Conservation (phyloP, 208 protist species). For the Eutreptiella sp. region DNA sequence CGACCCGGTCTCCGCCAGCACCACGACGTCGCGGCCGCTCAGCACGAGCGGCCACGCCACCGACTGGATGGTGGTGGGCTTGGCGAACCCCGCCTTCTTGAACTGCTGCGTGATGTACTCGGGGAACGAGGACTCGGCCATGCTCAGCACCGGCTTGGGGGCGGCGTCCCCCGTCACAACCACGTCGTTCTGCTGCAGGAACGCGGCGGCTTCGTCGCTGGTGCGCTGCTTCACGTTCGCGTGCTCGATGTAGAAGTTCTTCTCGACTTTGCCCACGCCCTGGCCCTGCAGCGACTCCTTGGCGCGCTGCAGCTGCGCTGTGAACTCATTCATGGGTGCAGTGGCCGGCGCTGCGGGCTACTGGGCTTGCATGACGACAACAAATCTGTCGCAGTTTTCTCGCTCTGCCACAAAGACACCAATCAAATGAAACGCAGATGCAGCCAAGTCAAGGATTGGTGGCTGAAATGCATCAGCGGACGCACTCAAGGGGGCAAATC, state of each 20-base stretch:
- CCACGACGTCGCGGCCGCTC: slow-evolving; percentile 72
- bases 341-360: too few relatives aligned
- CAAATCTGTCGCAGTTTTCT: too few relatives aligned
- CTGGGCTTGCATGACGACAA: too few relatives aligned
- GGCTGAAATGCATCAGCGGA: too few relatives aligned
- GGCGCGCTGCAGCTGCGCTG: too few relatives aligned
- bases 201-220: neutral
- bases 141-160: neutral
- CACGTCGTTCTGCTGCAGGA: neutral
- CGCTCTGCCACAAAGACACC: too few relatives aligned
- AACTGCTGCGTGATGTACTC: slow-evolving; percentile 51
- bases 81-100: slow-evolving; percentile 58
- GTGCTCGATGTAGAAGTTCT: slow-evolving; percentile 1
- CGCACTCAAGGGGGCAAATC: too few relatives aligned
- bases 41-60: slow-evolving; percentile 74
- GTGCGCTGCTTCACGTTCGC: neutral
- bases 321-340: too few relatives aligned
- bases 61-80: slow-evolving; percentile 78
- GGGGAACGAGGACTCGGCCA: neutral
- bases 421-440: too few relatives aligned
- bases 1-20: slow-evolving; percentile 79
- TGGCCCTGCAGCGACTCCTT: too few relatives aligned
- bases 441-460: too few relatives aligned
- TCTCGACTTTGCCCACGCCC: too few relatives aligned
- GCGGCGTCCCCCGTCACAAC: neutral